Conservation (phyloP, 371 early-diverging fungal species). For the Mucor sp. region DNA sequence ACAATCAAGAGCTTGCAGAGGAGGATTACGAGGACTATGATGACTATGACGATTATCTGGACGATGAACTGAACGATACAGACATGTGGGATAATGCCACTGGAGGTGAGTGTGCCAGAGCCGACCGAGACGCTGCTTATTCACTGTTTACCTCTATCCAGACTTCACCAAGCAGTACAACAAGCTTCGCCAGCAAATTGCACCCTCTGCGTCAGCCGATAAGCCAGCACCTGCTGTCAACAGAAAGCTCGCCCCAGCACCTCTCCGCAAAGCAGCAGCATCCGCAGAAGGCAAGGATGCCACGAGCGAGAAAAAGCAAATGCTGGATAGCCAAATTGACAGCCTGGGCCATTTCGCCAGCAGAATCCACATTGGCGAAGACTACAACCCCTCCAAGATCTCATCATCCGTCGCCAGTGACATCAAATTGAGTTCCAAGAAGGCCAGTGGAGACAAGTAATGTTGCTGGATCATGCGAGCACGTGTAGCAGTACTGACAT, state of each 20-base stretch:
- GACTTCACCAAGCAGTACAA: slow-evolving; percentile 96
- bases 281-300: slow-evolving; percentile 2
- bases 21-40: slow-evolving; percentile 47
- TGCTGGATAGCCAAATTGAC: slow-evolving; percentile 57
- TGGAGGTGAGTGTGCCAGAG: slow-evolving; percentile 32
- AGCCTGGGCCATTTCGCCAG: slow-evolving; percentile 62
- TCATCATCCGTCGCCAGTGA: slow-evolving; percentile 57
- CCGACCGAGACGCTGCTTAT: not conserved
- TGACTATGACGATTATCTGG: slow-evolving; percentile 54
- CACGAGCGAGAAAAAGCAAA: slow-evolving; percentile 33
- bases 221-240: slow-evolving; percentile 50
- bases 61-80: slow-evolving; percentile 64
- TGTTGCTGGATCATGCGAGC: not conserved
- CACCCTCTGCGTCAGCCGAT: slow-evolving; percentile 29
- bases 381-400: slow-evolving; percentile 39
- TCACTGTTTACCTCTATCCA: slow-evolving; percentile 18
- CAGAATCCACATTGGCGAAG: slow-evolving; percentile 67
- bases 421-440: slow-evolving; percentile 72
- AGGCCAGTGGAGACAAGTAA: slow-evolving; percentile 80
- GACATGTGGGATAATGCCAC: slow-evolving; percentile 64
- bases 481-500: not conserved
- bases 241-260: slow-evolving; percentile 23
- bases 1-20: slow-evolving; percentile 2
- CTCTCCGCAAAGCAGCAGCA: slow-evolving; percentile 18
- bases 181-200: slow-evolving; percentile 68